Evolutionary conservation across 805 yeast genomes (phyloP).

Genomic region (Saccharomyces mikatae): DNA sequence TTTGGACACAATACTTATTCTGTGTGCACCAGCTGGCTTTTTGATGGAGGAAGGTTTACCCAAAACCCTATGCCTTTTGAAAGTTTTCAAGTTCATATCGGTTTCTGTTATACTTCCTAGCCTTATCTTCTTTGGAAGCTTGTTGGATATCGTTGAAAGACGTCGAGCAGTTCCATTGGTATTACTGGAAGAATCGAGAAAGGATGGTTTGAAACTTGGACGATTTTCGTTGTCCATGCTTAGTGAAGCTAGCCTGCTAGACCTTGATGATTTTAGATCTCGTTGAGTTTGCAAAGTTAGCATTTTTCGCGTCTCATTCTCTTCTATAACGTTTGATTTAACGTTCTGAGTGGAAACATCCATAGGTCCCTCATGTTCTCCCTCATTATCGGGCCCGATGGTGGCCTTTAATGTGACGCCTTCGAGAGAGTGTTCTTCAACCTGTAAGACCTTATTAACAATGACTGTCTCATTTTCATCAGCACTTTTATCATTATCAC

Average conservation of each 20-base stretch:
- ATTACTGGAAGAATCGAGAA: slow-evolving; percentile 7
- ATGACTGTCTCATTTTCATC: background rate
- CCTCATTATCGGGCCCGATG: background rate
- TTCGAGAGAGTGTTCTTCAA: background rate
- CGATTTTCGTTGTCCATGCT: slow-evolving; percentile 28
- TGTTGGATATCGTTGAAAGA: slow-evolving; percentile 19
- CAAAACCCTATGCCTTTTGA: slow-evolving; percentile 26
- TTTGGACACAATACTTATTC: slow-evolving; percentile 29
- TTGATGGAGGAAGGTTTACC: slow-evolving; percentile 19
- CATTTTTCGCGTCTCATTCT: background rate
- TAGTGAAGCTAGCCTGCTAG: slow-evolving; percentile 36
- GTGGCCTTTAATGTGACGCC: slow-evolving; percentile 1
- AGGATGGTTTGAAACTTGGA: slow-evolving; percentile 26
- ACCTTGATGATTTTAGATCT: slow-evolving; percentile 5
- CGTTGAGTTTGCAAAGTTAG: background rate
- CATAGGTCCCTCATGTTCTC: background rate
- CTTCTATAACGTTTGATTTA: background rate
- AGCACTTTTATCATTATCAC: slow-evolving; percentile 1
- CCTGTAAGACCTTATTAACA: background rate
- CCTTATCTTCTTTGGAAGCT: slow-evolving; percentile 13
- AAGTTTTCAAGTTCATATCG: slow-evolving; percentile 22
- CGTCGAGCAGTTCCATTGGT: slow-evolving; percentile 12
- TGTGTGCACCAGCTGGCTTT: slow-evolving; percentile 25
- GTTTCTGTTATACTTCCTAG: slow-evolving; percentile 17
- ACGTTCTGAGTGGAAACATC: background rate